Conservation (phyloP, 257 asterid genomes). For the Capsicum pubescens region DNA sequence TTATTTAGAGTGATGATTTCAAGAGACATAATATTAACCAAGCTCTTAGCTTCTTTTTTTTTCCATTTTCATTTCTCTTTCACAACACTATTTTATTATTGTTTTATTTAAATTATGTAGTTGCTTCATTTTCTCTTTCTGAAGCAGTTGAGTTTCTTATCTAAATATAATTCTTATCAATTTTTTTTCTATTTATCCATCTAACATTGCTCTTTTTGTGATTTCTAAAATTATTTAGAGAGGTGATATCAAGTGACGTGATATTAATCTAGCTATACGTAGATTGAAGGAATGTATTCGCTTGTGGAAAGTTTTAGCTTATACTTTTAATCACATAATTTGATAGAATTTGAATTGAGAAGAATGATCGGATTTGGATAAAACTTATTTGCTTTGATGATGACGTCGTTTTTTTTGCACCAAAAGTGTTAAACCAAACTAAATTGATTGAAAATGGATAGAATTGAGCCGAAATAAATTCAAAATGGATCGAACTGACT, state of each 20-base stretch:
- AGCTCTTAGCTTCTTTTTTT: background rate
- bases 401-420: background rate
- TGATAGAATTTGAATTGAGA: background rate
- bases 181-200: background rate
- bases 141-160: background rate
- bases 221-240: background rate
- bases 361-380: background rate
- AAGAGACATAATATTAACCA: background rate
- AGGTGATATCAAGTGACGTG: background rate
- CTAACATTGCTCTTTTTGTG: background rate
- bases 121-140: background rate
- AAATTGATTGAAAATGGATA: background rate
- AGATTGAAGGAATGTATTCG: background rate
- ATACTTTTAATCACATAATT: background rate
- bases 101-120: background rate
- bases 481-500: background rate
- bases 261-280: background rate
- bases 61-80: background rate
- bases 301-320: background rate
- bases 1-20: background rate
- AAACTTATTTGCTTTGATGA: slow-evolving; percentile 6
- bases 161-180: background rate
- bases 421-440: background rate
- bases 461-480: background rate
- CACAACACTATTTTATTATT: background rate